Evolutionary conservation across 352 stramenopile genomes (phyloP).

Genomic region (Thraustochytrium aureum): DNA sequence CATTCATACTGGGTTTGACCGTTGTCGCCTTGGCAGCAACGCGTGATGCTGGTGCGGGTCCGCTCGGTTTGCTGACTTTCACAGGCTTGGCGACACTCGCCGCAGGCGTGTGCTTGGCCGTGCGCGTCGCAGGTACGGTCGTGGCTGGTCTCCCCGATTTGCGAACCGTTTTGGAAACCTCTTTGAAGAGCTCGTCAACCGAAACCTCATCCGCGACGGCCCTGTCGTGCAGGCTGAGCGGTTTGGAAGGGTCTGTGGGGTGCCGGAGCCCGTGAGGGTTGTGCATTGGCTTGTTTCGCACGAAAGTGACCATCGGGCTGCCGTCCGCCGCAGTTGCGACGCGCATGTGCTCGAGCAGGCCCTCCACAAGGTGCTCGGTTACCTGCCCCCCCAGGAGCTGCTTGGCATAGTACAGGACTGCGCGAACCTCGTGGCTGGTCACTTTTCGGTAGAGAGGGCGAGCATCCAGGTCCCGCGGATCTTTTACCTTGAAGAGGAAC

Average conservation of each 20-base stretch:
- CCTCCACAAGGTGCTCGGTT: background rate
- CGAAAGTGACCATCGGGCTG: background rate
- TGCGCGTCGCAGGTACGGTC: too few relatives aligned
- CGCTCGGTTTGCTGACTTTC: too few relatives aligned
- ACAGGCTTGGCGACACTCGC: too few relatives aligned
- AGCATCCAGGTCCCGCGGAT: background rate
- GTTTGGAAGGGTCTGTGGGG: background rate
- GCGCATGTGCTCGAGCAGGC: constrained; percentile 16
- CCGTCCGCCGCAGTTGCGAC: background rate
- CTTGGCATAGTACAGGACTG: constrained; percentile 13
- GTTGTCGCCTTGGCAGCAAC: too few relatives aligned
- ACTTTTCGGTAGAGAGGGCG: background rate
- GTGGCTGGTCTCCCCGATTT: background rate
- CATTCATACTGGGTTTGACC: too few relatives aligned
- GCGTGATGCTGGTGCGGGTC: too few relatives aligned
- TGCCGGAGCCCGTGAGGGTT: constrained; percentile 3
- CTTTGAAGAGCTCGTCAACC: background rate
- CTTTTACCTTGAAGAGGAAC: constrained; percentile 16
- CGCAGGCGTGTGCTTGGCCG: too few relatives aligned
- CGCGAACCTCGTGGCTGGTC: background rate
- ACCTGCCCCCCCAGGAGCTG: background rate
- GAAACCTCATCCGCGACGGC: background rate
- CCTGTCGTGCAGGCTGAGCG: background rate
- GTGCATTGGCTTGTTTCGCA: constrained; percentile 1
- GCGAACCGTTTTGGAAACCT: background rate